Conservation (phyloP, 345 rosid species). For the Rubroshorea leprosula region DNA sequence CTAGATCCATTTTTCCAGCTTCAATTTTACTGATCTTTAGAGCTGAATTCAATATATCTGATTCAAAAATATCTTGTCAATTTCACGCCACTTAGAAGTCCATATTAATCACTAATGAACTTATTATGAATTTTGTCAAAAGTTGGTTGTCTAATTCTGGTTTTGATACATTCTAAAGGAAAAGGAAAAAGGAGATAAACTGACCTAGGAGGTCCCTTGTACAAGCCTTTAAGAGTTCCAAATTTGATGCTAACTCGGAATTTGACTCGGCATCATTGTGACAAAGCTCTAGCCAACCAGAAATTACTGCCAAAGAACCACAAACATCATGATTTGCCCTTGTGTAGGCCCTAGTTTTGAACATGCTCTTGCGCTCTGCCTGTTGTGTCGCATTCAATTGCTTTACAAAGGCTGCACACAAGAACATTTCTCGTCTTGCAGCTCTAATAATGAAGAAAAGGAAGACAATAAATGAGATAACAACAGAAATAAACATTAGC, state of each 20-base stretch:
- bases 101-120: no score
- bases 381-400: constrained; percentile 45
- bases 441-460: constrained; percentile 28
- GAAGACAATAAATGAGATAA: constrained; percentile 18
- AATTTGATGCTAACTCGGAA: constrained; percentile 34
- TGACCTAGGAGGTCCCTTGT: constrained; percentile 57
- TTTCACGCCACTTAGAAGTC: no score
- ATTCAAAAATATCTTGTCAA: no score
- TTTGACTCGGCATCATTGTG: constrained; percentile 31
- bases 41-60: constrained; percentile 57
- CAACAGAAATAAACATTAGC: constrained; percentile 16
- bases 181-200: constrained; percentile 6
- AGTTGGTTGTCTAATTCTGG: no score
- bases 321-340: constrained; percentile 79
- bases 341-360: constrained; percentile 59
- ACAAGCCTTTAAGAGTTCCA: constrained; percentile 42
- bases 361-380: constrained; percentile 64
- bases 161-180: neutral
- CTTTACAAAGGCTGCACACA: constrained; percentile 33
- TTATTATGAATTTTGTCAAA: no score
- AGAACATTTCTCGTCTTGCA: constrained; percentile 35
- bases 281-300: constrained; percentile 44
- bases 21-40: constrained; percentile 75
- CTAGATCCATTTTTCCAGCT: constrained; percentile 67
- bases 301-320: constrained; percentile 54